Evolutionary conservation across 176 grass and related monocot species (phyloP), one percentile per base, ranked within the genome.

Genomic region (Coix lacrymajobi): DNA sequence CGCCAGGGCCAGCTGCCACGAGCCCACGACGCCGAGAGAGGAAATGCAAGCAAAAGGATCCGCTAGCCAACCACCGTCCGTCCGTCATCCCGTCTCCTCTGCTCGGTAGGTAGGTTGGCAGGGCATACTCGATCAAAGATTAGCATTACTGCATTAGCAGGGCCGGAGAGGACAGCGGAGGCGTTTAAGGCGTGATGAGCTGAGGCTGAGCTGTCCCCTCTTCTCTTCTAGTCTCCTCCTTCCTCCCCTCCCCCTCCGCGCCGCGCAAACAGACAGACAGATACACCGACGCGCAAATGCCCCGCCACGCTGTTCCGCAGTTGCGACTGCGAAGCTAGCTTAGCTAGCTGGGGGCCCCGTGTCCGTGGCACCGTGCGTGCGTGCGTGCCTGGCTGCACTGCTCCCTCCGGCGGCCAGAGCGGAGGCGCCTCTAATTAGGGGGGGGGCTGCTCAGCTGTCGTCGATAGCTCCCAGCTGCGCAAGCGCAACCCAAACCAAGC

Each of bases 401-500:
- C n/a, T n/a, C n/a, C n/a, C 56, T 25, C 56, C 10, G 56, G n/a
- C 56, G 56, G n/a, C n/a, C n/a, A n/a, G n/a, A n/a, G n/a, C n/a
- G n/a, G 54, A 22, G 54, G 8, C 54, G 22, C 54, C 64, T 77
- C 77, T 85, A 81, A 77, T 81, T 72, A 71, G 78, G 71, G 63
- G 25, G 25, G 26, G 24, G 22, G 52, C 33, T 85, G 71, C 24
- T 85, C 71, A 77, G 83, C 7, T 85, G 57, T 19, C 39, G 71
- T 13, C 22, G 22, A 0, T 4, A 24, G 3, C 54, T 56, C 54
- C 20, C n/a, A 60, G 56, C 54, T 57, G 54, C 54, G 22, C 8
- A 25, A 25, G 5, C 49, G 7, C 6, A 37, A 49, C 8, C 9
- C 56, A 62, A 67, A 41, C 60, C 81, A 76, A 49, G 25, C 82